Percentiles rank a stretch among this genome's conserved stretches.
phyloP scores from a whole-genome alignment of 768 basidiomycete genomes.

The Vararia minispora region DNA sequence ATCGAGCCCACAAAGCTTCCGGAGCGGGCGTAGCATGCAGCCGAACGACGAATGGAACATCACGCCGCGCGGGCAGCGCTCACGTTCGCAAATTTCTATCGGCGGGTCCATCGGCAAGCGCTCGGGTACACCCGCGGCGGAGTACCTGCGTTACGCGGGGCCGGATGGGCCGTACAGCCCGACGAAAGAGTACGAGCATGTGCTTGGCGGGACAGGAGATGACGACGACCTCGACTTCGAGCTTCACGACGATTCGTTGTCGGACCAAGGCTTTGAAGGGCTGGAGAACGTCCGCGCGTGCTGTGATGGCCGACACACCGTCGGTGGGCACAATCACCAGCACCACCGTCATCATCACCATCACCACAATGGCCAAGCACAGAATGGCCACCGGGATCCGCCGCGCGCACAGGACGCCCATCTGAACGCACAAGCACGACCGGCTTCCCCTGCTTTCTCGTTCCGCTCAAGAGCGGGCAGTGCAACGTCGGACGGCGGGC shows the following conservation, averaged over 20 bases:
- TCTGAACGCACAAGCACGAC: constrained; percentile 46
- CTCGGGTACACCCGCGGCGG: constrained; percentile 82
- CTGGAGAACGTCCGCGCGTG: constrained; percentile 92
- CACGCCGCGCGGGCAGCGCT: constrained; percentile 68
- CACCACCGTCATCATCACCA: constrained; percentile 53
- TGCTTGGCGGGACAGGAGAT: constrained; percentile 25
- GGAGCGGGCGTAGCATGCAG: constrained; percentile 50
- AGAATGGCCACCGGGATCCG: constrained; percentile 20
- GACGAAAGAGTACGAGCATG: constrained; percentile 37
- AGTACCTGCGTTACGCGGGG: constrained; percentile 74
- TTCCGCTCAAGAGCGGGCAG: constrained; percentile 77
- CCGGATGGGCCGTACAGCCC: constrained; percentile 75
- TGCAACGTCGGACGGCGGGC: constrained; percentile 50
- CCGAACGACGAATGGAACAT: constrained; percentile 58
- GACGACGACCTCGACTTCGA: constrained; percentile 75
- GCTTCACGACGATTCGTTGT: constrained; percentile 60
- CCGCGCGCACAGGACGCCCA: constrained; percentile 34
- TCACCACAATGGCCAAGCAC: constrained; percentile 25
- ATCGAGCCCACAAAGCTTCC: constrained; percentile 64
- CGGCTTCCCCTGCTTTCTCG: constrained; percentile 76
- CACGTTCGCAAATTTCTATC: constrained; percentile 68
- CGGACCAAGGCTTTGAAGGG: constrained; percentile 80
- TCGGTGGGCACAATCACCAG: constrained; percentile 48
- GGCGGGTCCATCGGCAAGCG: constrained; percentile 74
- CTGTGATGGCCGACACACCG: constrained; percentile 81